These are phyloP conservation scores for Aspergillus sp. DNA, from an alignment of 2,329 filamentous ascomycete genomes.

Conservation along the genomic window DNA sequence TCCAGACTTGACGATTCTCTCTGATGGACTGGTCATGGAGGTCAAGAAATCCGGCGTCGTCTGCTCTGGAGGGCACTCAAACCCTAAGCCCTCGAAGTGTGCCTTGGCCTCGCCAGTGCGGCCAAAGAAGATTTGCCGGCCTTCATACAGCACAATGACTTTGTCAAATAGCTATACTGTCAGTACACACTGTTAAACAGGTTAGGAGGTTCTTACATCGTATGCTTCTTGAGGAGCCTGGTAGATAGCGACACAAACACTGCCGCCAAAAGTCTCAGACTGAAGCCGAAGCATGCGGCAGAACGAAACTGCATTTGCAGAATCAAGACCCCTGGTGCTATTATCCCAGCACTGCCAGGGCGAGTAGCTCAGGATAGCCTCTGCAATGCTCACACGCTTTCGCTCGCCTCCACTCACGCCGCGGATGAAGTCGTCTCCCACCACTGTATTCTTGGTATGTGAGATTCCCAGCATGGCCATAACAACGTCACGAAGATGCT, in stretches of 20 bases:
- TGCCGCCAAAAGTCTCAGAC: slow-evolving; percentile 50
- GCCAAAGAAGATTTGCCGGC: slow-evolving; percentile 75
- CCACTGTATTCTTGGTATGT: slow-evolving; percentile 53
- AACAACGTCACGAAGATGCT: slow-evolving; percentile 45
- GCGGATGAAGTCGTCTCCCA: slow-evolving; percentile 56
- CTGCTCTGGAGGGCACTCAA: slow-evolving; percentile 66
- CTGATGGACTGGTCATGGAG: slow-evolving; percentile 64
- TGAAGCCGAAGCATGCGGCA: slow-evolving; percentile 52
- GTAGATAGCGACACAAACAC: slow-evolving; percentile 58
- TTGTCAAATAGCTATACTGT: slow-evolving; percentile 66
- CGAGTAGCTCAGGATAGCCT: slow-evolving; percentile 49
- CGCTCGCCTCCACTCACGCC: slow-evolving; percentile 62
- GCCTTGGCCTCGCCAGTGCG: slow-evolving; percentile 58
- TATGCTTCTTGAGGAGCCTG: slow-evolving; percentile 49
- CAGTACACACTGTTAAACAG: not conserved
- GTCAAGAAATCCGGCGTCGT: slow-evolving; percentile 73
- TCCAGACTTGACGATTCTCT: slow-evolving; percentile 59
- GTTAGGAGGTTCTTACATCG: slow-evolving; percentile 37
- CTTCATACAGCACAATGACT: slow-evolving; percentile 70
- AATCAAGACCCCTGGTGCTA: slow-evolving; percentile 52
- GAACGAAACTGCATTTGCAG: slow-evolving; percentile 58
- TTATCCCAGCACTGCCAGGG: slow-evolving; percentile 51
- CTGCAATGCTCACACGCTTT: slow-evolving; percentile 63
- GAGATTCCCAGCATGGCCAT: slow-evolving; percentile 46
- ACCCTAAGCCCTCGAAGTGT: slow-evolving; percentile 71